phyloP scores from a whole-genome alignment of 2,329 filamentous ascomycete species.

The Aspergillus pseudoglaucus region DNA sequence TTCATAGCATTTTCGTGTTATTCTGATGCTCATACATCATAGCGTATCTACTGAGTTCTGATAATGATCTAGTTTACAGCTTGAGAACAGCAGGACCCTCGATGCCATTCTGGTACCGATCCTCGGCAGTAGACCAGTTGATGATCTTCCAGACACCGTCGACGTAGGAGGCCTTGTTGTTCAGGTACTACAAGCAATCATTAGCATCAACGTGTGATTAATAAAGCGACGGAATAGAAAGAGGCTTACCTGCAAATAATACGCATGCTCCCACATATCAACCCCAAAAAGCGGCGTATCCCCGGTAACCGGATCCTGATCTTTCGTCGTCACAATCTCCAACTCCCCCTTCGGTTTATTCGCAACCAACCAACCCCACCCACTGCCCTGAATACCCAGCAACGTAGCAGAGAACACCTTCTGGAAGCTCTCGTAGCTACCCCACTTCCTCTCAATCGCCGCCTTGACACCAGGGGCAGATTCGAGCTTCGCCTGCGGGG shows the following conservation, averaged over 20 bases:
- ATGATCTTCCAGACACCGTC: slow-evolving; percentile 84
- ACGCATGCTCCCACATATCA: slow-evolving; percentile 93
- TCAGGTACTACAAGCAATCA: slow-evolving; percentile 62
- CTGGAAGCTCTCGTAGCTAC: slow-evolving; percentile 60
- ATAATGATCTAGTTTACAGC: slow-evolving; percentile 10
- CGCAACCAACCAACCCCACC: slow-evolving; percentile 82
- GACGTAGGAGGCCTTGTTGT: slow-evolving; percentile 90
- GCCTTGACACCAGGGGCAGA: slow-evolving; percentile 50
- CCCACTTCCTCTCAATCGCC: slow-evolving; percentile 62
- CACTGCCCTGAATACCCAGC: slow-evolving; percentile 70
- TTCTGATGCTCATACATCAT: no score
- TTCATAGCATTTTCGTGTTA: no score
- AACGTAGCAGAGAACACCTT: slow-evolving; percentile 60
- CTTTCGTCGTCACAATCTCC: slow-evolving; percentile 72
- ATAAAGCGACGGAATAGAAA: no score
- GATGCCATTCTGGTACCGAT: slow-evolving; percentile 47
- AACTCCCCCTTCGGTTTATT: slow-evolving; percentile 52
- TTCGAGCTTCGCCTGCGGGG: slow-evolving; percentile 50
- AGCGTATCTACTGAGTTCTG: no score
- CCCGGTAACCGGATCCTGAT: slow-evolving; percentile 76
- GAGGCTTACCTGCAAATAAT: slow-evolving; percentile 65
- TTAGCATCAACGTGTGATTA: neutral
- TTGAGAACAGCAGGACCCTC: slow-evolving; percentile 20
- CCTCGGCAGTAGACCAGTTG: slow-evolving; percentile 82
- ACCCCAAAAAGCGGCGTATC: slow-evolving; percentile 72